Evolutionary conservation across 768 basidiomycete genomes (phyloP).

Genomic region (Phanerochaete sordida): DNA sequence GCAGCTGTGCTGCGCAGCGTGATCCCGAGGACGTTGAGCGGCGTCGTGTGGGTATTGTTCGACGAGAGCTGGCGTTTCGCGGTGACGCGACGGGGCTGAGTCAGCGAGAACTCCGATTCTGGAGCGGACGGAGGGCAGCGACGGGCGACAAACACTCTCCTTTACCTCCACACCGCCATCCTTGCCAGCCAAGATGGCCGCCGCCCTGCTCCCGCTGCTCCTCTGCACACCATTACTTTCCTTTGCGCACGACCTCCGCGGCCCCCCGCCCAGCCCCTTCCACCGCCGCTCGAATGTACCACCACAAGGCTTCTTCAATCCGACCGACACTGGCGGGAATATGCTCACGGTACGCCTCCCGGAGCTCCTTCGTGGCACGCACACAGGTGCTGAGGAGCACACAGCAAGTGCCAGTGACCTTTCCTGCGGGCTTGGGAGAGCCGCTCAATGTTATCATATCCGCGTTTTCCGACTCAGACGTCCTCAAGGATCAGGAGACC

Average conservation of each 20-base stretch:
- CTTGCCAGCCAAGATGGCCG: conserved; percentile 26
- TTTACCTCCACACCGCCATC: conserved; percentile 8
- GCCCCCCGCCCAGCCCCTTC: conserved; percentile 17
- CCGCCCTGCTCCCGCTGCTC: conserved; percentile 28
- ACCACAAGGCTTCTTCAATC: conserved; percentile 57
- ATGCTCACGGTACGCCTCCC: conserved; percentile 63
- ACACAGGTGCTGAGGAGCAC: conserved; percentile 2
- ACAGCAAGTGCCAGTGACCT: conserved; percentile 54
- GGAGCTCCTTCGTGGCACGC: background rate
- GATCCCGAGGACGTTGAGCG: too few relatives aligned
- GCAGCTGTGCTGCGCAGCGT: too few relatives aligned
- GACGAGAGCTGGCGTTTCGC: background rate
- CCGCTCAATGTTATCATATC: conserved; percentile 83
- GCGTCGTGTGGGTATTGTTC: too few relatives aligned
- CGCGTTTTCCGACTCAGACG: conserved; percentile 64
- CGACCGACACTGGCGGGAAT: conserved; percentile 53
- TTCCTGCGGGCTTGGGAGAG: conserved; percentile 75
- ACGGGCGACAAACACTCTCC: conserved; percentile 6
- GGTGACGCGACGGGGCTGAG: background rate
- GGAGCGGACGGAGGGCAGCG: background rate
- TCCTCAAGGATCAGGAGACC: conserved; percentile 54
- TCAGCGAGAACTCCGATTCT: background rate
- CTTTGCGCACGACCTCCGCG: conserved; percentile 12
- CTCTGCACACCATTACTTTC: conserved; percentile 24
- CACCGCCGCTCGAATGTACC: conserved; percentile 35